Percentiles rank a stretch among this genome's conserved stretches.
These are phyloP conservation scores for Peronosclerospora sorghi DNA, from an alignment of 352 stramenopile genomes.

Conservation along the genomic window DNA sequence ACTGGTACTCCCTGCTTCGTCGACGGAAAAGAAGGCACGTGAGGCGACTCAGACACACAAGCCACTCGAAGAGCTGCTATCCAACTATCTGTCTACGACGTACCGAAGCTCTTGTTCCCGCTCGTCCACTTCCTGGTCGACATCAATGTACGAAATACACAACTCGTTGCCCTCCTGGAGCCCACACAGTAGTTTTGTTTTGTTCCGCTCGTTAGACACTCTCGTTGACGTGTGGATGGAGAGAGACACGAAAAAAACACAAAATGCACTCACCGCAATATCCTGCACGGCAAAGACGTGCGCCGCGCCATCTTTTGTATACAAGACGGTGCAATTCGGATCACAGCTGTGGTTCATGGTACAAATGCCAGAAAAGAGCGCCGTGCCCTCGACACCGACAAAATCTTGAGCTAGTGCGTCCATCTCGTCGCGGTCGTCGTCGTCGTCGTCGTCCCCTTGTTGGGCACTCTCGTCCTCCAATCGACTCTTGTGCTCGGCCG, in stretches of 20 bases:
- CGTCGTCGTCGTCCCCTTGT: constrained; percentile 33
- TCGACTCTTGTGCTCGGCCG: constrained; percentile 42
- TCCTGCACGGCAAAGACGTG: constrained; percentile 67
- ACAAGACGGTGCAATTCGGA: constrained; percentile 87
- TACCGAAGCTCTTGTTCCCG: constrained; percentile 72
- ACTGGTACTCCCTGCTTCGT: constrained; percentile 64
- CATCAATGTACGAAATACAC: constrained; percentile 92
- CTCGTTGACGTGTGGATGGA: background rate
- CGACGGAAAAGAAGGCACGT: too few species aligned
- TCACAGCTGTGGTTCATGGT: constrained; percentile 96
- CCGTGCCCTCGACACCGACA: constrained; percentile 90
- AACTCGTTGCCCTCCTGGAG: constrained; percentile 89
- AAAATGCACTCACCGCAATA: constrained; percentile 42
- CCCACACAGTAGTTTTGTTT: too few species aligned
- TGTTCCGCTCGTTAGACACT: background rate
- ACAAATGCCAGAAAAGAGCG: constrained; percentile 87
- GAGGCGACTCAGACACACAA: too few species aligned
- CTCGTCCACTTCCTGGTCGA: constrained; percentile 62
- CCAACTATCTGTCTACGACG: too few species aligned
- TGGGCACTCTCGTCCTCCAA: constrained; percentile 29
- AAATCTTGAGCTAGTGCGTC: constrained; percentile 73
- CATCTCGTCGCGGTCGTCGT: constrained; percentile 35
- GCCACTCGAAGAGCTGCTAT: too few species aligned
- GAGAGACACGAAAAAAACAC: too few species aligned
- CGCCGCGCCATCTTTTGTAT: constrained; percentile 66